Percentiles rank a stretch among this genome's conserved stretches.
phyloP scores from a whole-genome alignment of 2,329 filamentous ascomycete genomes.

The Plenodomus tracheiphilus region DNA sequence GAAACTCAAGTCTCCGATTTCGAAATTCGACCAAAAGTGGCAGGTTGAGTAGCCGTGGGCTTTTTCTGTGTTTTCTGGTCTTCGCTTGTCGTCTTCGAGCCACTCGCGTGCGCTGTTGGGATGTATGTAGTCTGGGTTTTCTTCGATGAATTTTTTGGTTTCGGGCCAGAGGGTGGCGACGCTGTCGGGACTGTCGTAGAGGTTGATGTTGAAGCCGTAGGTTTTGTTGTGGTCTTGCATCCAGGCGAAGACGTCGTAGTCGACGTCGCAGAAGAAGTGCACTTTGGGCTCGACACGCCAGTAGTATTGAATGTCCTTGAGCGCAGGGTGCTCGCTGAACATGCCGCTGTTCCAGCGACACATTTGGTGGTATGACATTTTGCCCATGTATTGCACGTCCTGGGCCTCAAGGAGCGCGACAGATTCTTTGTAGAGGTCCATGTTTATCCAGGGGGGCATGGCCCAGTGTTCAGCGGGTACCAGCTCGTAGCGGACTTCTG shows the following conservation, averaged over 20 bases:
- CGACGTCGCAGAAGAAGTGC: slow-evolving; percentile 97
- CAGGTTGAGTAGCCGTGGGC: slow-evolving; percentile 96
- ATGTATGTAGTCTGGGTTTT: slow-evolving; percentile 79
- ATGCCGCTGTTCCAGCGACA: slow-evolving; percentile 98
- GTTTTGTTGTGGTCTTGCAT: slow-evolving; percentile 99
- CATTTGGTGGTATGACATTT: slow-evolving; percentile 96
- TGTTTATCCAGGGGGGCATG: slow-evolving; percentile 87
- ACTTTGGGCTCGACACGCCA: slow-evolving; percentile 99
- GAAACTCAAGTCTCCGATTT: slow-evolving; percentile 90
- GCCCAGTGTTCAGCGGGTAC: slow-evolving; percentile 97
- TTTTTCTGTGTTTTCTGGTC: slow-evolving; percentile 77
- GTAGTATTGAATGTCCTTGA: slow-evolving; percentile 84
- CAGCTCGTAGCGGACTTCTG: slow-evolving; percentile 81
- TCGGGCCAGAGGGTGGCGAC: slow-evolving; percentile 94
- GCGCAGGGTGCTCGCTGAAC: slow-evolving; percentile 94
- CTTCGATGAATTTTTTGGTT: slow-evolving; percentile 84
- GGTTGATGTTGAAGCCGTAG: slow-evolving; percentile 97
- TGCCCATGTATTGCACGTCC: slow-evolving; percentile 85
- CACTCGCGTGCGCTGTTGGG: slow-evolving; percentile 85
- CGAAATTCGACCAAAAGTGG: slow-evolving; percentile 99
- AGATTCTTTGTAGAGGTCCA: slow-evolving; percentile 82
- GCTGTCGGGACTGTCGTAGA: slow-evolving; percentile 88
- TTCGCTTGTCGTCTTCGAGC: slow-evolving; percentile 75
- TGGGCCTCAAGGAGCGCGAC: slow-evolving; percentile 80
- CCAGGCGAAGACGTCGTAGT: slow-evolving; percentile 97